Percentiles rank a stretch among this genome's conserved stretches.
These are phyloP conservation scores for Sesbania bispinosa DNA, from an alignment of 306 rosid species.

Conservation along the genomic window DNA sequence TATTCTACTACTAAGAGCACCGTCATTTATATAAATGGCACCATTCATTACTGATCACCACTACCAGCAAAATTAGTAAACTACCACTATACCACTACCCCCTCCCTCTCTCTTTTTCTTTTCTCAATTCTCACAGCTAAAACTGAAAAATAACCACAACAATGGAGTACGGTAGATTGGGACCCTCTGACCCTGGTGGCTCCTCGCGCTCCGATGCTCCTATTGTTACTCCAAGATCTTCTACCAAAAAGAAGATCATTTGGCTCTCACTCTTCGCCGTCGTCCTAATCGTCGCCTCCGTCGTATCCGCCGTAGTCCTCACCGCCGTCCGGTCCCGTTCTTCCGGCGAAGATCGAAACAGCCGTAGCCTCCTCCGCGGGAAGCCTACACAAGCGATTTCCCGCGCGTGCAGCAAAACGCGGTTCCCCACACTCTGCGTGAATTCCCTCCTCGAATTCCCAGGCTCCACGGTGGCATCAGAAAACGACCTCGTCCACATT, in stretches of 20 bases:
- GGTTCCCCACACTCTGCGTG: constrained; percentile 61
- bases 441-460: constrained; percentile 69
- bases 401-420: constrained; percentile 57
- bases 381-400: constrained; percentile 80
- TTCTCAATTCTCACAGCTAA: not conserved
- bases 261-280: constrained; percentile 43
- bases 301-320: constrained; percentile 46
- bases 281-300: constrained; percentile 50
- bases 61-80: not conserved
- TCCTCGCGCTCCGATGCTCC: not conserved
- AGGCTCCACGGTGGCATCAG: constrained; percentile 56
- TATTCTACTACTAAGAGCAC: not conserved
- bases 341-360: not conserved
- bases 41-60: not conserved
- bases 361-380: constrained; percentile 8
- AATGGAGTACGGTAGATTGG: constrained; percentile 63
- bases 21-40: constrained; percentile 19
- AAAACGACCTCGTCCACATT: constrained; percentile 78
- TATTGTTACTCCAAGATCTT: not conserved
- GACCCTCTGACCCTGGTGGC: constrained; percentile 30
- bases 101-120: not conserved
- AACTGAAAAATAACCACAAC: not conserved
- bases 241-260: constrained; percentile 33
- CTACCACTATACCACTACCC: not conserved
- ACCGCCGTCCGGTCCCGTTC: constrained; percentile 8